Evolutionary conservation across 2,329 filamentous ascomycete species (phyloP).

Genomic region (Sphaerulina vaccinii): DNA sequence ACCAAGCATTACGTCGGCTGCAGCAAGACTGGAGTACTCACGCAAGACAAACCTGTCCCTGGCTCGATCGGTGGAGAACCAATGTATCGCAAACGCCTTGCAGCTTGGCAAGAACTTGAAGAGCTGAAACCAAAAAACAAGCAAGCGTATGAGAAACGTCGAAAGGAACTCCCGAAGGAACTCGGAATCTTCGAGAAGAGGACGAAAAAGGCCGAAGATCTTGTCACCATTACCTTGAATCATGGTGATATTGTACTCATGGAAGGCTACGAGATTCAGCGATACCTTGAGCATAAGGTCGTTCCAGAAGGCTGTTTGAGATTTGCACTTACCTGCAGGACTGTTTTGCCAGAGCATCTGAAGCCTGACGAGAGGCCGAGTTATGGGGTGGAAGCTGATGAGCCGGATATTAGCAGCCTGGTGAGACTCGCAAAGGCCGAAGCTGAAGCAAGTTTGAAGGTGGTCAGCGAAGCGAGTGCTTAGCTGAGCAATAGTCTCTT

Average conservation of each 20-base stretch:
- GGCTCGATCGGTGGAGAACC: constrained; percentile 20
- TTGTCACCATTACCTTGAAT: constrained; percentile 50
- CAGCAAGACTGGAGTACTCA: constrained; percentile 37
- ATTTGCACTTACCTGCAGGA: constrained; percentile 58
- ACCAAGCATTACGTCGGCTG: constrained; percentile 46
- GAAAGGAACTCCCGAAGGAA: constrained; percentile 40
- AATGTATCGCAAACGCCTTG: constrained; percentile 38
- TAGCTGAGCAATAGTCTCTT: neutral
- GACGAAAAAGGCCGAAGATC: constrained; percentile 34
- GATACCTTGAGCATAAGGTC: constrained; percentile 60
- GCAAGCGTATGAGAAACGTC: constrained; percentile 29
- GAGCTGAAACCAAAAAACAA: constrained; percentile 7
- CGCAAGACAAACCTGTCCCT: constrained; percentile 32
- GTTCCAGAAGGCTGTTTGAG: constrained; percentile 52
- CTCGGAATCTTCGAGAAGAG: constrained; percentile 37
- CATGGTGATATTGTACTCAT: constrained; percentile 67
- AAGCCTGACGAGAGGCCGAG: constrained; percentile 39
- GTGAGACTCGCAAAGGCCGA: constrained; percentile 12
- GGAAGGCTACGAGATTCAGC: constrained; percentile 60
- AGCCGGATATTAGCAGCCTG: constrained; percentile 25
- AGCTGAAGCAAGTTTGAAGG: neutral
- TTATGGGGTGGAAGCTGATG: constrained; percentile 41
- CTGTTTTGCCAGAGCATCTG: constrained; percentile 50
- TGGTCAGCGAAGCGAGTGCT: neutral
- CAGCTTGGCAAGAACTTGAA: constrained; percentile 35